phyloP scores from a whole-genome alignment of 2,329 filamentous ascomycete genomes.

The Fusarium torulosum region DNA sequence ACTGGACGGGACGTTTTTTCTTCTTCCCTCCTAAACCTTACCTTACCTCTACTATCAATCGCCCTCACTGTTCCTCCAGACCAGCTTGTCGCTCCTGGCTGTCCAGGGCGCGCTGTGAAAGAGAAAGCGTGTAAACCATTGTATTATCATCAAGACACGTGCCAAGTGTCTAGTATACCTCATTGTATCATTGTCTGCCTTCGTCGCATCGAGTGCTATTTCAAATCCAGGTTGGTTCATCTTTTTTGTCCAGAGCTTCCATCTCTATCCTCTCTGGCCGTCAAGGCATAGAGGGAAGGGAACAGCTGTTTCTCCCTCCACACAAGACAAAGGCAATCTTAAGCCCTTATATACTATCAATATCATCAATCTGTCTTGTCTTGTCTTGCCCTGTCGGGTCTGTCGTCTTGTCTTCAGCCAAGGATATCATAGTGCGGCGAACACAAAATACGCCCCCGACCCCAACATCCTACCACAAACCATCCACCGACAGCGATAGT shows the following conservation, averaged over 20 bases:
- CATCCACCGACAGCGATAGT: slow-evolving; percentile 29
- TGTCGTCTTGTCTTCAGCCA: slow-evolving; percentile 24
- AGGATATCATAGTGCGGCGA: slow-evolving; percentile 32
- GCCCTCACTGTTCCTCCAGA: slow-evolving; percentile 37
- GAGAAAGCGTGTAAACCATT: slow-evolving; percentile 39
- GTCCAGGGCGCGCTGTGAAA: slow-evolving; percentile 48
- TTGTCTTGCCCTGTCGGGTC: slow-evolving; percentile 12
- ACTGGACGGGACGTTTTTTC: slow-evolving; percentile 17
- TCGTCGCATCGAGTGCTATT: slow-evolving; percentile 18
- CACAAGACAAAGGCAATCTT: slow-evolving; percentile 20
- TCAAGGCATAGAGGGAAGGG: slow-evolving; percentile 17
- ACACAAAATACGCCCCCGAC: slow-evolving; percentile 31
- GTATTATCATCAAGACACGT: slow-evolving; percentile 24
- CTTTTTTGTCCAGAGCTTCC: slow-evolving; percentile 35
- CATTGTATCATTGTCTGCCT: slow-evolving; percentile 40
- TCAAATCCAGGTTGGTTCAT: slow-evolving; percentile 44
- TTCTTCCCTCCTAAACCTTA: slow-evolving; percentile 17
- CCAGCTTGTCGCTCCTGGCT: slow-evolving; percentile 48
- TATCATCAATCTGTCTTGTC: slow-evolving; percentile 13
- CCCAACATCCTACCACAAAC: slow-evolving; percentile 21
- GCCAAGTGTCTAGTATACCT: slow-evolving; percentile 15
- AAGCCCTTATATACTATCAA: slow-evolving; percentile 9
- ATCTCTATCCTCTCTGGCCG: slow-evolving; percentile 6
- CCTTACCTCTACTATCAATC: slow-evolving; percentile 19
- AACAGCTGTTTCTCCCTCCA: slow-evolving; percentile 16